These are phyloP conservation scores for Collariella sp. DNA, from an alignment of 495 filamentous ascomycete genomes.

Conservation along the genomic window DNA sequence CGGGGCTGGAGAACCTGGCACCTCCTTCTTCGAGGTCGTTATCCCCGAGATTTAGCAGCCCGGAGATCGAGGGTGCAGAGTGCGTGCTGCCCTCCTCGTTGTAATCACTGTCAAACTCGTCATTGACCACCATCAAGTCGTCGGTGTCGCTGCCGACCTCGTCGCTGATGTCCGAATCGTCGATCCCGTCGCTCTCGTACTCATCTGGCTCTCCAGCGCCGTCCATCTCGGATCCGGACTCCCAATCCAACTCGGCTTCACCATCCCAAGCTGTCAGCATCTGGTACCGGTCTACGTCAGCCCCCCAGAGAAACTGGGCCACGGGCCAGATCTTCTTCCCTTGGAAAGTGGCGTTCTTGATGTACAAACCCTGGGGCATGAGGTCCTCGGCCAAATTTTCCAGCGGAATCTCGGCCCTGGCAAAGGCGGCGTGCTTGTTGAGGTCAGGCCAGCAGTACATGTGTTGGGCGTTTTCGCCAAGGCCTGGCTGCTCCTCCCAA, in stretches of 20 bases:
- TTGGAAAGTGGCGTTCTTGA: neutral
- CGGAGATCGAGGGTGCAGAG: neutral
- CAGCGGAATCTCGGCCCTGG: slow-evolving; percentile 4
- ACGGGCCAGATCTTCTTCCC: slow-evolving; percentile 22
- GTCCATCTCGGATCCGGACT: neutral
- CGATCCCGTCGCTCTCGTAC: slow-evolving; percentile 29
- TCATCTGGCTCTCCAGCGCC: slow-evolving; percentile 12
- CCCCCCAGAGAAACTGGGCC: slow-evolving; percentile 13
- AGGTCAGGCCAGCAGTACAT: slow-evolving; percentile 34
- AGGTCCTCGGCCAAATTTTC: neutral
- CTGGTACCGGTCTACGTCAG: slow-evolving; percentile 5
- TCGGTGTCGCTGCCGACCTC: slow-evolving; percentile 15
- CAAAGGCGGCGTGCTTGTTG: slow-evolving; percentile 5
- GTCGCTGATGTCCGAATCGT: slow-evolving; percentile 21
- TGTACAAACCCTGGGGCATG: neutral
- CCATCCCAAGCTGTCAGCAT: slow-evolving; percentile 5
- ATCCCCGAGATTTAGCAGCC: neutral
- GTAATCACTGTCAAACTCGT: neutral
- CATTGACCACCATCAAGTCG: slow-evolving; percentile 15
- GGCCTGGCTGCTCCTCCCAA: slow-evolving; percentile 12
- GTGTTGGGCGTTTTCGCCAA: slow-evolving; percentile 7
- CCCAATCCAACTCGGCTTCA: neutral
- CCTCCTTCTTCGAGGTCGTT: slow-evolving; percentile 1
- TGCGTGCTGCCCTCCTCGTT: slow-evolving; percentile 1
- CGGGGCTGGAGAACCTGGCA: slow-evolving; percentile 21